These are phyloP conservation scores for Elongisporangium undulatum DNA, from an alignment of 352 stramenopile species.

Conservation along the genomic window DNA sequence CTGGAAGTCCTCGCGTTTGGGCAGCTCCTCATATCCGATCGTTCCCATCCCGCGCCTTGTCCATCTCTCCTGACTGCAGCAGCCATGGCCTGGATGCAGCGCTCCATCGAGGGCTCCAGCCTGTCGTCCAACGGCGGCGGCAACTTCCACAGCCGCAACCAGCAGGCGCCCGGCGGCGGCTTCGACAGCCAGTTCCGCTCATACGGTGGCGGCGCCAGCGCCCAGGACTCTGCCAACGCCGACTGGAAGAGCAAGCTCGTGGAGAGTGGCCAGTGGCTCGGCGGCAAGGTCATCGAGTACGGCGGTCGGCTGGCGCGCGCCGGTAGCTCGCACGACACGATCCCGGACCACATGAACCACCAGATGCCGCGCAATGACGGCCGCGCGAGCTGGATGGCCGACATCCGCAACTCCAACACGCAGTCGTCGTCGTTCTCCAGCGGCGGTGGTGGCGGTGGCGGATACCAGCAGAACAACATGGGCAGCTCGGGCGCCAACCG, in stretches of 20 bases:
- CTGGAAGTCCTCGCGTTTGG: constrained; percentile 2
- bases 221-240: constrained; percentile 9
- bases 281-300: constrained; percentile 70
- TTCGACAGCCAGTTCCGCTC: constrained; percentile 18
- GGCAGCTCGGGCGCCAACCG: constrained; percentile 10
- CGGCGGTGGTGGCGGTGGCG: constrained; percentile 3
- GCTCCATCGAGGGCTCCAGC: constrained; percentile 40
- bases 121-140: constrained; percentile 17
- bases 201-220: constrained; percentile 17
- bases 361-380: constrained; percentile 61
- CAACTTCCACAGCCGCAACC: constrained; percentile 51
- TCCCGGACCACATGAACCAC: constrained; percentile 33
- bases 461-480: constrained; percentile 9
- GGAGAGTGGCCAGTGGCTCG: constrained; percentile 64
- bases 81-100: constrained; percentile 59
- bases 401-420: constrained; percentile 42
- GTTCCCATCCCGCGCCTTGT: neutral
- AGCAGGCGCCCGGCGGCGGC: constrained; percentile 18
- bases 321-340: constrained; percentile 31
- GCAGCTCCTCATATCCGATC: neutral
- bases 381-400: constrained; percentile 72
- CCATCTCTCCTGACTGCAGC: neutral
- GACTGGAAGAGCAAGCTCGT: constrained; percentile 75
- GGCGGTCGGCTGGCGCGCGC: constrained; percentile 46
- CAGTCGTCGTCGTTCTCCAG: constrained; percentile 28